Base-by-base conservation (phyloP, 495 filamentous ascomycete genomes). In the Cudoniella acicularis region DNA sequence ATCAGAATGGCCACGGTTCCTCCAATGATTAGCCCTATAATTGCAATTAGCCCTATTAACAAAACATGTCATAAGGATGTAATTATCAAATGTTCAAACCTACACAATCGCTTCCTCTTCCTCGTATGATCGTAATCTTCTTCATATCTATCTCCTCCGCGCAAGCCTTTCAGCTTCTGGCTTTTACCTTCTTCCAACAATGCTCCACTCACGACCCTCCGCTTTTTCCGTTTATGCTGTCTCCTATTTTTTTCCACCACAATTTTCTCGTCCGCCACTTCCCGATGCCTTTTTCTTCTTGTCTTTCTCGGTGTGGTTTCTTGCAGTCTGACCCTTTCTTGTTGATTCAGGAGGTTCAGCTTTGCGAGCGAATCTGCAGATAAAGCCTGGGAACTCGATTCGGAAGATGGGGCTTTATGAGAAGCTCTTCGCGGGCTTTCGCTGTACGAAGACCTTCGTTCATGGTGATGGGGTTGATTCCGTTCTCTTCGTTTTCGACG, bases 161-260 rank as follows among this genome's bases (percentile, higher is more conserved):
- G 43, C 61, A 67, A 21, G 0, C 64, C 64, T 55, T 41, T 56
- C 48, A 67, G 43, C 43, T 53, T 56, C 50, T 27, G 10, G 10
- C 64, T 70, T 55, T 74, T 72, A 1, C 87, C 88, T 69, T 90
- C 87, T 65, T 91, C 88, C 59, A 87, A 62, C 53, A 85, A 72
- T 0, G 86, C 79, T 16, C 88, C 88, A 49, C 87, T 90, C 4
- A 88, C 84, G 20, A 88, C 75, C 58, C 86, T 73, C 27, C 83
- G 74, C 49, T 78, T 79, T 56, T 76, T 74, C 30, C 73, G 71
- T 41, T 76, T 70, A 20, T 69, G 56, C 48, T 69, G 23, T 54
- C 51, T 62, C 26, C 56, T 64, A 54, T 46, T 49, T 59, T 55
- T 50, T 60, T 62, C 56, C 56, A 55, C 63, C 46, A 69, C 53